Percentiles rank a stretch among this genome's conserved stretches.
Conservation (phyloP, 306 rosid species). For the Potentilla sterilis region DNA sequence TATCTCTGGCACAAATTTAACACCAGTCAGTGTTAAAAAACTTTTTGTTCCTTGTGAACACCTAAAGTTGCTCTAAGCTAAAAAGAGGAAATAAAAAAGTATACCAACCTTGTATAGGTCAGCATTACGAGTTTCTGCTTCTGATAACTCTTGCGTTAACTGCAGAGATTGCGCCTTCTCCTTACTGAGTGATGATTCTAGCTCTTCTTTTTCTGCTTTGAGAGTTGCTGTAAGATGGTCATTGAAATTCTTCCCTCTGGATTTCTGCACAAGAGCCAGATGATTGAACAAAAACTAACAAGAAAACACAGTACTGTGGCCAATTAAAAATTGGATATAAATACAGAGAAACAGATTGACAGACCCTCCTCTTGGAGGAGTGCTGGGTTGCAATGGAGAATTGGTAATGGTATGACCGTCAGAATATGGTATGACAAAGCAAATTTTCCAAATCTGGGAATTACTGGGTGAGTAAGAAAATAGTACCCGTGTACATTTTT, state of each 20-base stretch:
- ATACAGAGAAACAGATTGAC: background rate
- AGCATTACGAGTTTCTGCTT: slow-evolving; percentile 64
- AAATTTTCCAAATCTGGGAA: background rate
- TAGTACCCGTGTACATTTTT: background rate
- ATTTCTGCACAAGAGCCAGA: slow-evolving; percentile 52
- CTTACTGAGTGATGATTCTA: slow-evolving; percentile 65
- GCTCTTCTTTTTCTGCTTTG: slow-evolving; percentile 74
- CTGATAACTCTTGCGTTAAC: slow-evolving; percentile 74
- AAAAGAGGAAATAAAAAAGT: too few relatives aligned
- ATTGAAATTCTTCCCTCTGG: slow-evolving; percentile 46
- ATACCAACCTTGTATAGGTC: slow-evolving; percentile 71
- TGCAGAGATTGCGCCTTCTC: slow-evolving; percentile 65
- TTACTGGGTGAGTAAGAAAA: background rate
- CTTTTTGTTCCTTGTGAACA: background rate
- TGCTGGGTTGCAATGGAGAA: too few relatives aligned
- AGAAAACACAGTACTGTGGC: background rate
- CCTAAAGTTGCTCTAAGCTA: slow-evolving; percentile 3
- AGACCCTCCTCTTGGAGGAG: background rate
- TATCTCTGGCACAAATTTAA: background rate
- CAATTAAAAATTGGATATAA: background rate
- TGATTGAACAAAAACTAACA: slow-evolving; percentile 8
- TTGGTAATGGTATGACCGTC: too few relatives aligned
- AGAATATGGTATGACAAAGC: background rate
- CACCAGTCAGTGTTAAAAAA: background rate
- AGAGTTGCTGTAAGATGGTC: slow-evolving; percentile 46